Evolutionary conservation across 805 yeast genomes (phyloP).

Genomic region (Debaryomyces hansenii): DNA sequence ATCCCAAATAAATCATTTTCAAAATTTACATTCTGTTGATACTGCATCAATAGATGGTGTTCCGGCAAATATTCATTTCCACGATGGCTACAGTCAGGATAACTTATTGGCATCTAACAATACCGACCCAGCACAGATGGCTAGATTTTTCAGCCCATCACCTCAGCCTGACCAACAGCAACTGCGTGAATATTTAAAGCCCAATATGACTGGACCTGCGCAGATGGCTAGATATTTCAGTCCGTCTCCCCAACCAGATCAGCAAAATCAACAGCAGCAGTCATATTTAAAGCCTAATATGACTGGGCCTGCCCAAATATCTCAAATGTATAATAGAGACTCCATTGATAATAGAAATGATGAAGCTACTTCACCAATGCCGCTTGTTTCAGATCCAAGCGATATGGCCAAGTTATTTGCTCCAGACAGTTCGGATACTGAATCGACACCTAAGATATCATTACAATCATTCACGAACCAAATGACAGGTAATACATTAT

Average conservation of each 20-base stretch:
- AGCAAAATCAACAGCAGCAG: background rate
- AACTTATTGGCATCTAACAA: conserved; percentile 38
- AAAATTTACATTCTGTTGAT: conserved; percentile 71
- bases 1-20: conserved; percentile 67
- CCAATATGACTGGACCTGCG: conserved; percentile 49
- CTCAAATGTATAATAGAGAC: conserved; percentile 19
- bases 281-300: conserved; percentile 35
- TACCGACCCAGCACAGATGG: conserved; percentile 48
- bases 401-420: conserved; percentile 36
- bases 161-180: conserved; percentile 16
- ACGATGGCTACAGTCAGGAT: conserved; percentile 14
- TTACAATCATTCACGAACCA: conserved; percentile 41
- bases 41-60: conserved; percentile 73
- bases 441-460: conserved; percentile 28
- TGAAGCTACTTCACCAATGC: conserved; percentile 15
- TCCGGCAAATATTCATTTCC: conserved; percentile 53
- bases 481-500: conserved; percentile 38
- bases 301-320: conserved; percentile 47
- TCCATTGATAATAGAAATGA: conserved; percentile 1
- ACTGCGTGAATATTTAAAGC: conserved; percentile 20
- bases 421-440: conserved; percentile 13
- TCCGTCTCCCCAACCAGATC: conserved; percentile 21
- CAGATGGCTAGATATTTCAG: conserved; percentile 36
- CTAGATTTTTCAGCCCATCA: conserved; percentile 25
- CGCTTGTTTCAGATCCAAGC: conserved; percentile 30